Evolutionary conservation across 2,329 filamentous ascomycete genomes (phyloP), one percentile per base, ranked within the genome.

Genomic region (Monosporascus sp.): DNA sequence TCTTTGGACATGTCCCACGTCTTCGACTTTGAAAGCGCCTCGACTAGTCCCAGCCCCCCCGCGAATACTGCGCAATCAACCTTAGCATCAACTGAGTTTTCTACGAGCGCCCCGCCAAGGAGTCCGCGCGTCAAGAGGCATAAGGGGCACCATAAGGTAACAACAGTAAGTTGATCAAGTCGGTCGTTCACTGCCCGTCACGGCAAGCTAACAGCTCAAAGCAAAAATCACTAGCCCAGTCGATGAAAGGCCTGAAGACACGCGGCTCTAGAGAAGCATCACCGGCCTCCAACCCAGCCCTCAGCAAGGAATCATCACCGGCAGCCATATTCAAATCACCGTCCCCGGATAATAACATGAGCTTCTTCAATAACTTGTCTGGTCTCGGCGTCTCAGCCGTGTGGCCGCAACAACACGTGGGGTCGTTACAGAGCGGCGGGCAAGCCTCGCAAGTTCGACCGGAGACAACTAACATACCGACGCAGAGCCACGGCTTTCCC

Each of bases 1-100:
- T 51, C 54, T 18, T 54, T 60, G 25, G 60, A 62, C 27, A 54
- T 59, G 53, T 56, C 65, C 44, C 71, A 72, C 58, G 72, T 73
- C 49, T 82, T 84, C 59, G 78, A 83, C 57, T 84, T 85, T 62
- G 77, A 79, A 17, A 82, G 80, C 59, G 77, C 78, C 8, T 77
- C 80, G 2, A 82, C 76, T 59, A 86, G 81, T 55, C 81, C 83
- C 6, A 76, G 73, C 52, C 71, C 69, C 8, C 57, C 58, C 2
- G 45, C 38, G 24, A 49, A 55, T 31, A 60, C 55, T 52, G 57
- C 51, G 36, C 52, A 49, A 27, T 60, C 61, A 9, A 59, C 61
- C 18, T 53, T 59, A 31, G 50, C 51, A 25, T 44, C 55, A 24
- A 42, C 46, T 7, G n/a, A 46, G n/a, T 31, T 46, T 27, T 46